phyloP scores from a whole-genome alignment of 2,329 filamentous ascomycete species.

The Claviceps africana region DNA sequence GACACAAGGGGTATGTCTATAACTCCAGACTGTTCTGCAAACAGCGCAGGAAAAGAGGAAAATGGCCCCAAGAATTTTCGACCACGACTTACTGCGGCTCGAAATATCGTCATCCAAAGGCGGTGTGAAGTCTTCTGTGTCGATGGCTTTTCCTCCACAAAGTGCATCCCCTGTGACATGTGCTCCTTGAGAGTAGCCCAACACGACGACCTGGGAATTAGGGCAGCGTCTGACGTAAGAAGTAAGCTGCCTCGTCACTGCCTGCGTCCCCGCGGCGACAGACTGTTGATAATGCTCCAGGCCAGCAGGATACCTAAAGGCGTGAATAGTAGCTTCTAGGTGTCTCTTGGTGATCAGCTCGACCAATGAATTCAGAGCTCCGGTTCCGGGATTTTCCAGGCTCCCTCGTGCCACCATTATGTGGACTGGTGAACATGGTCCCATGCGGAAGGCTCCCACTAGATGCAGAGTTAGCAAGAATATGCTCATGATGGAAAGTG shows the following conservation, averaged over 20 bases:
- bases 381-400: neutral
- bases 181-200: constrained; percentile 1
- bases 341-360: neutral
- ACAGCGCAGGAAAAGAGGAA: too few species aligned
- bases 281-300: neutral
- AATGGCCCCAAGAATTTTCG: neutral
- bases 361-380: neutral
- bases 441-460: neutral
- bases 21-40: too few species aligned
- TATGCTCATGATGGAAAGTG: neutral
- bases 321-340: neutral
- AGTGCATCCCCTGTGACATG: constrained; percentile 1
- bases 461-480: neutral
- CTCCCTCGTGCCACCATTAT: neutral
- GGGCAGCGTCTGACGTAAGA: neutral
- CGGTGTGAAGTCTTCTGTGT: neutral
- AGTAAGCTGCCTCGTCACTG: neutral
- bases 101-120: neutral
- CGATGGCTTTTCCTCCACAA: neutral
- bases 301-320: neutral
- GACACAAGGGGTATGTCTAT: neutral
- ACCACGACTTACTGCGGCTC: neutral
- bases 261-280: neutral
- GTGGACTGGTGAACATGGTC: neutral
- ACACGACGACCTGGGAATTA: neutral